Evolutionary conservation across 2,329 filamentous ascomycete genomes (phyloP), one percentile per base, ranked within the genome.

Genomic region (Fusarium sp.): DNA sequence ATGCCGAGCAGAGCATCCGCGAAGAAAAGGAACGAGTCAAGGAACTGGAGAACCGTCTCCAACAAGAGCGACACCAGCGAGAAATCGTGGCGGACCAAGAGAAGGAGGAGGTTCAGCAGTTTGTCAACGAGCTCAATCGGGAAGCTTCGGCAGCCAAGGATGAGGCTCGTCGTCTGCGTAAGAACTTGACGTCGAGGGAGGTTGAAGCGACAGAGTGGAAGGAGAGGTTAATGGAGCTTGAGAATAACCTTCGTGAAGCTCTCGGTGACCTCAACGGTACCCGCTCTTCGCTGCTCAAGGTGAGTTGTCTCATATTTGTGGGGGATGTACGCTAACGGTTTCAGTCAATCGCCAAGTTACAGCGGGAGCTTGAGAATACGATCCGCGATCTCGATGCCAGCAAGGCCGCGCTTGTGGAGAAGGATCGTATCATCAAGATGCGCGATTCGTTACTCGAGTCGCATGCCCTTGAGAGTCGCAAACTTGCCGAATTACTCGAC

Each of bases 101-200:
- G 83, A 97, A 98, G 84, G 93, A 97, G 79, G 95, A 98, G 79
- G 93, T 97, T 56, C 95, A 98, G 83, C 93, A 95, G 81, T 90
- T 97, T 71, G 90, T 98, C 78, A 95, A 97, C 78, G 94, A 98
- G 72, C 91, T 98, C 73, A 98, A 98, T 79, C 88, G 91, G 44
- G 95, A 98, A 81, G 89, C 91, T 29, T 92, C 92, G 9, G 87
- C 88, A 33, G 91, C 94, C 70, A 97, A 96, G 83, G 96, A 98
- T 70, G 96, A 98, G 78, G 89, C 91, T 31, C 89, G 94, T 71
- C 90, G 89, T 77, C 85, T 98, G 73, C 92, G 94, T 78, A 96
- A 97, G 86, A 94, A 86, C 75, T 85, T 98, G 50, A 93, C 92
- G 17, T 91, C 91, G 53, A 91, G 94, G 60, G 95, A 98, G 80